Evolutionary conservation across 176 grass and related monocot genomes (phyloP).

Genomic region (Saccharum spontaneum): DNA sequence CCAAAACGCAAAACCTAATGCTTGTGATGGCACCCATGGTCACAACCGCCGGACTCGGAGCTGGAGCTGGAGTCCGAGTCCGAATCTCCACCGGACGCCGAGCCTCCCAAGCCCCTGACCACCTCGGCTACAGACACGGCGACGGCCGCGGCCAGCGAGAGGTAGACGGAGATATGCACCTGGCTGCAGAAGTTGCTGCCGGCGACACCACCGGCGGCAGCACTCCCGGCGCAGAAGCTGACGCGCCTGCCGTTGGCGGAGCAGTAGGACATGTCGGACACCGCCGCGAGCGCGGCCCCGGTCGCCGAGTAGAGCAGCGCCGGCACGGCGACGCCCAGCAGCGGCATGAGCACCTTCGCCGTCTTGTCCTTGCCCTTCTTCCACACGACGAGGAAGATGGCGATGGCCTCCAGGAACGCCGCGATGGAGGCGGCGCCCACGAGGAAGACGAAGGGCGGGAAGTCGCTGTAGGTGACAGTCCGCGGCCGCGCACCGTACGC

Average conservation of each 20-base stretch:
- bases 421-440: conserved; percentile 2
- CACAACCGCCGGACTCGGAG: conserved; percentile 17
- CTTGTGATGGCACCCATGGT: conserved; percentile 42
- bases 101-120: background rate
- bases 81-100: background rate
- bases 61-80: conserved; percentile 1
- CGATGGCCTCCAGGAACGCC: conserved; percentile 30
- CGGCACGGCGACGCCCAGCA: conserved; percentile 32
- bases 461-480: conserved; percentile 47
- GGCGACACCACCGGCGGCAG: background rate
- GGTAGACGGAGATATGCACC: conserved; percentile 36
- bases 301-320: conserved; percentile 46
- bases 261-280: conserved; percentile 38
- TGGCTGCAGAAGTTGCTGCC: conserved; percentile 46
- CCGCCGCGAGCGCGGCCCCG: conserved; percentile 31
- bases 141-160: conserved; percentile 20
- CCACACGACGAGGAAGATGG: conserved; percentile 44
- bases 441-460: conserved; percentile 24
- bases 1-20: conserved; percentile 9
- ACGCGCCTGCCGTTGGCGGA: conserved; percentile 19
- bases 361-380: conserved; percentile 26
- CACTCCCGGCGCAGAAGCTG: conserved; percentile 23
- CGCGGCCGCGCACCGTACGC: background rate
- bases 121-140: conserved; percentile 15
- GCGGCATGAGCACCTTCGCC: conserved; percentile 11